Percentiles rank a stretch among this genome's conserved stretches.
Evolutionary conservation across 495 filamentous ascomycete genomes (phyloP).

Genomic region (Penicillium chermesinum): DNA sequence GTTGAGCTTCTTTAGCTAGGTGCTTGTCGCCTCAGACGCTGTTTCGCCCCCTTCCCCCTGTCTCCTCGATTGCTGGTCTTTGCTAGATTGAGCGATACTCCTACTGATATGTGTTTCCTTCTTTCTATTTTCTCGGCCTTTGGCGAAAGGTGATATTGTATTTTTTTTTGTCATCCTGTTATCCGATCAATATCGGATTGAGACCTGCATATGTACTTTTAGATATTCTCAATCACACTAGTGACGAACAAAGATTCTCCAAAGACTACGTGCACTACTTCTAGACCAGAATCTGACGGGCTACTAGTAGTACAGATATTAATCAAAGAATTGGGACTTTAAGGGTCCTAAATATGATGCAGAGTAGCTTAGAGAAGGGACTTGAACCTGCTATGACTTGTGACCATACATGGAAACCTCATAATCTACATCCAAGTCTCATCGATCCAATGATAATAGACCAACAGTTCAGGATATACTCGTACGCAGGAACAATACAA

Average conservation of each 20-base stretch:
- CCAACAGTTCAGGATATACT: too few species aligned
- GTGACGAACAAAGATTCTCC: slow-evolving; percentile 6
- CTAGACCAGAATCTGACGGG: too few species aligned
- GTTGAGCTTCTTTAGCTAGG: too few species aligned
- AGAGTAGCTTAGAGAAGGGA: too few species aligned
- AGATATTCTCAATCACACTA: slow-evolving; percentile 33
- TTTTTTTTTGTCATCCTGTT: slow-evolving; percentile 18
- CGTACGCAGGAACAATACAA: neutral
- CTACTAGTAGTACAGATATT: too few species aligned
- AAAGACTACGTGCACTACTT: too few species aligned
- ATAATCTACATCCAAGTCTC: too few species aligned
- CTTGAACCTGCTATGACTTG: too few species aligned
- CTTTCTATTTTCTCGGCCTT: slow-evolving; percentile 13
- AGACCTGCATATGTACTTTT: slow-evolving; percentile 48
- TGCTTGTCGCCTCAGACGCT: neutral
- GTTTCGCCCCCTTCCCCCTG: slow-evolving; percentile 1
- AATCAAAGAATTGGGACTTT: too few species aligned
- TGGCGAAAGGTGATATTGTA: slow-evolving; percentile 14
- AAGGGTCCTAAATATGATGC: too few species aligned
- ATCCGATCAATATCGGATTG: slow-evolving; percentile 12
- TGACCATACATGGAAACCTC: too few species aligned
- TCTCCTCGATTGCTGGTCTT: slow-evolving; percentile 3
- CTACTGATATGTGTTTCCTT: slow-evolving; percentile 14
- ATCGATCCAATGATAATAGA: too few species aligned
- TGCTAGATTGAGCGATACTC: slow-evolving; percentile 9